Conservation (phyloP, 352 stramenopile species). For the Phytophthora sp. region DNA sequence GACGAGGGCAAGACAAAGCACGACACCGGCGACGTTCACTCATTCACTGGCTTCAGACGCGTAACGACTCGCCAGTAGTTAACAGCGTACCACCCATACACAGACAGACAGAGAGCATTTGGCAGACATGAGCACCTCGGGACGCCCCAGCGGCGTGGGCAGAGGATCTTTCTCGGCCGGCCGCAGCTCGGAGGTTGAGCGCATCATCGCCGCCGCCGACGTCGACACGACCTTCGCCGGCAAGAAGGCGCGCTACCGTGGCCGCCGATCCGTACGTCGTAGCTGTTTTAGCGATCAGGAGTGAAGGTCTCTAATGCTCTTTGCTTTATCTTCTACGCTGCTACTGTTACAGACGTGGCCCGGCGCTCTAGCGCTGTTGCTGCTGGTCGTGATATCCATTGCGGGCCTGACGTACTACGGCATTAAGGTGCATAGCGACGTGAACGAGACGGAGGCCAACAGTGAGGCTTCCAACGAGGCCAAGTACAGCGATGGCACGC, state of each 20-base stretch:
- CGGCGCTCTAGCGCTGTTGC: conserved; percentile 66
- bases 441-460: conserved; percentile 55
- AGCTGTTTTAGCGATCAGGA: not conserved
- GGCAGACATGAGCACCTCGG: conserved; percentile 38
- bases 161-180: conserved; percentile 53
- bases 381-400: conserved; percentile 64
- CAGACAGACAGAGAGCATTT: conserved; percentile 14
- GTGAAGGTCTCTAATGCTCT: conserved; percentile 9
- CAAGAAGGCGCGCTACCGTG: conserved; percentile 78
- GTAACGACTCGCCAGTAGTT: conserved; percentile 12
- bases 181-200: conserved; percentile 80
- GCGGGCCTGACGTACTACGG: conserved; percentile 81
- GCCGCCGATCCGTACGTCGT: conserved; percentile 61
- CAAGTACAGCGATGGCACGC: conserved; percentile 60
- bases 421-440: conserved; percentile 62
- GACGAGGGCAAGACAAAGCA: not conserved
- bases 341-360: conserved; percentile 89
- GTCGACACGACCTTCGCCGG: conserved; percentile 82
- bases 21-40: too few species aligned
- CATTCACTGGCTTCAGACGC: conserved; percentile 11
- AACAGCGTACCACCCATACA: too few species aligned
- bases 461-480: conserved; percentile 55
- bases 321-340: conserved; percentile 1
- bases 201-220: conserved; percentile 80
- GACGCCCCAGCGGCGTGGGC: conserved; percentile 37